Evolutionary conservation across 192 early-diverging fungal genomes (phyloP).

Genomic region (Funneliformis mosseae): DNA sequence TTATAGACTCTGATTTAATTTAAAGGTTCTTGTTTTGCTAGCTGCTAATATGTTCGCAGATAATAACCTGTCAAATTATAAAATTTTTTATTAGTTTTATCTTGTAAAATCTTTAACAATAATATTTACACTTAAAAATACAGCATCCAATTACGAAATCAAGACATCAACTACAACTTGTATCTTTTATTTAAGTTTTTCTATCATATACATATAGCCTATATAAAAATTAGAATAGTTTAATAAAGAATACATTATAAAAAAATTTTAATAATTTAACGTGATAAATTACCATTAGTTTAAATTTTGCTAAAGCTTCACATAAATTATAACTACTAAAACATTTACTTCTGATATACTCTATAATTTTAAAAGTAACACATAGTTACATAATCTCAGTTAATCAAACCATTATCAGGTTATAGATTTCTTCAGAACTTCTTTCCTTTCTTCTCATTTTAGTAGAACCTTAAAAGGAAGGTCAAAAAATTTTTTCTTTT

Average conservation of each 20-base stretch:
- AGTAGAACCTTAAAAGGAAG: constrained; percentile 59
- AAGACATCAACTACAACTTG: constrained; percentile 84
- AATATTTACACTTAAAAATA: constrained; percentile 64
- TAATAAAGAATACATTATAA: not conserved
- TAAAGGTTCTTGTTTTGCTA: constrained; percentile 90
- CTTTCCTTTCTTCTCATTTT: constrained; percentile 98
- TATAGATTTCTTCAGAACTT: constrained; percentile 85
- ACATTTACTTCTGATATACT: constrained; percentile 89
- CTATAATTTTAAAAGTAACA: constrained; percentile 38
- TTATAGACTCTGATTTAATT: constrained; percentile 74
- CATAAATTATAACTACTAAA: constrained; percentile 80
- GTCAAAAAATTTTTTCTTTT: no score
- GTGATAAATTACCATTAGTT: constrained; percentile 53
- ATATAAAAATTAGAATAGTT: not conserved
- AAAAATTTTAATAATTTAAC: constrained; percentile 1
- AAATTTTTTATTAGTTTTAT: not conserved
- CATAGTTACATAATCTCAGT: no score
- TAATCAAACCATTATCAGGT: no score
- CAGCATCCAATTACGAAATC: constrained; percentile 77
- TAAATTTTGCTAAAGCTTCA: constrained; percentile 78
- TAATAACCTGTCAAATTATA: constrained; percentile 31
- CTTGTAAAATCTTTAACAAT: not conserved
- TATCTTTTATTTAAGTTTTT: constrained; percentile 96
- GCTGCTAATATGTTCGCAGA: constrained; percentile 76
- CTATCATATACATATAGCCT: constrained; percentile 76